Conservation (phyloP, 768 basidiomycete genomes). For the Roridomyces roridus region DNA sequence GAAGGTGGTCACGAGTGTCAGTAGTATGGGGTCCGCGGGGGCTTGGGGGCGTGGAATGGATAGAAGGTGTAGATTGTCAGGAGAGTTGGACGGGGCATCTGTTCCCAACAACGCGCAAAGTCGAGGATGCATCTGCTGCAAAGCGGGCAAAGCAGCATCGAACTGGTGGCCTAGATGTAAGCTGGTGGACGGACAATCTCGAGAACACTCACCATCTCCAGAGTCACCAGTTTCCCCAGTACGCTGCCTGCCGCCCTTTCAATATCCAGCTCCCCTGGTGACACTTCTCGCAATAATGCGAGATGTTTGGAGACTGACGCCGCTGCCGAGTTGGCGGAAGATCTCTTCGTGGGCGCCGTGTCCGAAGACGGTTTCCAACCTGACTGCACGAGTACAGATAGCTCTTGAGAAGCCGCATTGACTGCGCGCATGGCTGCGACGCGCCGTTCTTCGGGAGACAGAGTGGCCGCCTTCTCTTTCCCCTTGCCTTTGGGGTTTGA, state of each 20-base stretch:
- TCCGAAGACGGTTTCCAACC: conserved; percentile 62
- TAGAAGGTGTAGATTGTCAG: conserved; percentile 37
- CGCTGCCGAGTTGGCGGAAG: conserved; percentile 40
- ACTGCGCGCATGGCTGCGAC: conserved; percentile 64
- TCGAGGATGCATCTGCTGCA: conserved; percentile 53
- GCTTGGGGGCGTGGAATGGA: conserved; percentile 49
- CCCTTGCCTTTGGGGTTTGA: conserved; percentile 18
- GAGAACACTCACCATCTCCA: conserved; percentile 69
- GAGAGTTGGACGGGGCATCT: conserved; percentile 3
- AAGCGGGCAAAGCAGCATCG: conserved; percentile 51
- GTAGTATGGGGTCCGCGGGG: conserved; percentile 39
- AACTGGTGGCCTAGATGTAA: conserved; percentile 46
- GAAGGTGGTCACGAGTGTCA: conserved; percentile 66
- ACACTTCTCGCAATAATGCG: conserved; percentile 48
- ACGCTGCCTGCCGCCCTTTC: conserved; percentile 77
- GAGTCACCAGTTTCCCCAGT: conserved; percentile 65
- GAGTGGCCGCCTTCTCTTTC: conserved; percentile 13
- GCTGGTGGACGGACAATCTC: not conserved
- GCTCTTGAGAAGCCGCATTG: conserved; percentile 63
- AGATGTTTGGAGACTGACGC: conserved; percentile 53
- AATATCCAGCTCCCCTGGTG: conserved; percentile 61
- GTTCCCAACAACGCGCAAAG: conserved; percentile 42
- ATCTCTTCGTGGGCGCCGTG: conserved; percentile 29
- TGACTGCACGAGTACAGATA: conserved; percentile 57
- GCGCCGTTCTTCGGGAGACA: conserved; percentile 43